Evolutionary conservation across 352 stramenopile genomes (phyloP).

Genomic region (Globisporangium cystogenes): DNA sequence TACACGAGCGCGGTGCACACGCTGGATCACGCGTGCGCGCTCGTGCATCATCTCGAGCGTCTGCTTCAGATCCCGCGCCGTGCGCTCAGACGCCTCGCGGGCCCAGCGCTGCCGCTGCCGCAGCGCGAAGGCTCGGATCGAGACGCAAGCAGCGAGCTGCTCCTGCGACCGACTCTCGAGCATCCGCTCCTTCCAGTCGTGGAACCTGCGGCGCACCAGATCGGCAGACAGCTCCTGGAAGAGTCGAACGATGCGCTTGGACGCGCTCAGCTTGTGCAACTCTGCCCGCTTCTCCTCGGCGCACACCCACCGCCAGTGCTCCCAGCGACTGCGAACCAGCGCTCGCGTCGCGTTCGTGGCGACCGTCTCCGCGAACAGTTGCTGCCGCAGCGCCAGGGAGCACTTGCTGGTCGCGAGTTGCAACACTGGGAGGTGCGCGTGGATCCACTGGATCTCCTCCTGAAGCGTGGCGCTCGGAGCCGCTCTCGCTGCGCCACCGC

Average conservation of each 20-base stretch:
- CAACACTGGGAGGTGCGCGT: conserved; percentile 46
- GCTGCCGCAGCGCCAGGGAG: conserved; percentile 30
- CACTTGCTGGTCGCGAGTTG: conserved; percentile 40
- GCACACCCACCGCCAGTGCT: conserved; percentile 26
- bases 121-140: conserved; percentile 20
- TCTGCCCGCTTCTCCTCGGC: conserved; percentile 19
- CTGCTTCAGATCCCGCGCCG: conserved; percentile 11
- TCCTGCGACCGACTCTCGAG: conserved; percentile 20
- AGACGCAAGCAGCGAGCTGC: conserved; percentile 24
- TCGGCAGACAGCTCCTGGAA: conserved; percentile 17
- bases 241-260: conserved; percentile 19
- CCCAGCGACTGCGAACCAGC: conserved; percentile 17
- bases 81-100: not conserved
- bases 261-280: conserved; percentile 19
- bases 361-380: conserved; percentile 35
- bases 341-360: conserved; percentile 18
- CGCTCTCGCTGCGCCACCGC: not conserved
- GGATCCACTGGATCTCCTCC: conserved; percentile 57
- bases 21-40: conserved; percentile 34
- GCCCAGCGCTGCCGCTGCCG: conserved; percentile 1
- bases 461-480: conserved; percentile 17
- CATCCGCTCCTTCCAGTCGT: conserved; percentile 16
- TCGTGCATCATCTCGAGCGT: conserved; percentile 13
- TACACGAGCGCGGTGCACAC: conserved; percentile 16
- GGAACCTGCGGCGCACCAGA: conserved; percentile 13